Evolutionary conservation across 371 early-diverging fungal species (phyloP).

Genomic region (Mucor velutinosus): DNA sequence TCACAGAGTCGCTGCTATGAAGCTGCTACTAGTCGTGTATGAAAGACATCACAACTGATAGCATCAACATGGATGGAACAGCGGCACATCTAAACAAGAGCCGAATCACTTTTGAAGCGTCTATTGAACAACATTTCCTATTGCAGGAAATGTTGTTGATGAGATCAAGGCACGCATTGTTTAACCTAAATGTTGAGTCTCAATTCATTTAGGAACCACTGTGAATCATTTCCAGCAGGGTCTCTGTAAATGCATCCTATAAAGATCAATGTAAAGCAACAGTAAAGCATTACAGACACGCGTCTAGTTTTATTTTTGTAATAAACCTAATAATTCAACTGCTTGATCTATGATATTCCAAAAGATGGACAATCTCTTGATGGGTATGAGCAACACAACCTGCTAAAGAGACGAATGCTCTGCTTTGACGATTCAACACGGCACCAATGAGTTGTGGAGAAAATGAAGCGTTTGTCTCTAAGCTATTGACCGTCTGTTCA

Average conservation of each 20-base stretch:
- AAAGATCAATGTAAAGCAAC: no score
- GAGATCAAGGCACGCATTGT: not conserved
- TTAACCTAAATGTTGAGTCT: not conserved
- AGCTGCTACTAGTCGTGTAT: not conserved
- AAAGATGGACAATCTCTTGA: slow-evolving; percentile 13
- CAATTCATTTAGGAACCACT: not conserved
- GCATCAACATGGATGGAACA: not conserved
- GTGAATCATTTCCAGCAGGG: no score
- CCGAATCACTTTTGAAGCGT: not conserved
- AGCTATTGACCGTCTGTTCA: slow-evolving; percentile 14
- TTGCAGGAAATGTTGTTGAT: not conserved
- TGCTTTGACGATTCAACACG: slow-evolving; percentile 1
- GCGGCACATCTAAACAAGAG: not conserved
- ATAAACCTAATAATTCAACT: no score
- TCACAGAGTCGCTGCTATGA: not conserved
- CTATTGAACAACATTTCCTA: not conserved
- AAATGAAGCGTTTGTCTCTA: not conserved
- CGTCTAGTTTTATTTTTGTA: no score
- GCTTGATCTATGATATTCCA: no score
- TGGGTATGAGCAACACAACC: slow-evolving; percentile 19
- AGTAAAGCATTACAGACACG: no score
- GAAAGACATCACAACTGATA: not conserved
- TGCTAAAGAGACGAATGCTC: slow-evolving; percentile 18
- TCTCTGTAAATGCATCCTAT: no score
- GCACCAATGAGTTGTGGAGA: slow-evolving; percentile 4